Conservation (phyloP, 495 filamentous ascomycete genomes). For the Penicillium bialowiezense region DNA sequence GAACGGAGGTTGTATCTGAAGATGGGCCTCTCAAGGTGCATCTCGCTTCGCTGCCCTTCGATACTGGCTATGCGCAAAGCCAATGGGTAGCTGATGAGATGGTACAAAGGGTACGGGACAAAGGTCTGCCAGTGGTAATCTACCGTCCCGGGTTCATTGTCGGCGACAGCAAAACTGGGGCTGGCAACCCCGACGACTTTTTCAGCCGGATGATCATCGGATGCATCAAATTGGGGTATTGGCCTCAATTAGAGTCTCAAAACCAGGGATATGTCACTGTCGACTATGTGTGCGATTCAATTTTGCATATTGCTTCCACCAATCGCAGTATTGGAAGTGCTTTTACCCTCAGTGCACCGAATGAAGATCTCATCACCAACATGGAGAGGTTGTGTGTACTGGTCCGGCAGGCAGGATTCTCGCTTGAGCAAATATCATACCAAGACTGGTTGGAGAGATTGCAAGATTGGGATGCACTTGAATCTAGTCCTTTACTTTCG, state of each 20-base stretch:
- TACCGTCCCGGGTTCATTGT: slow-evolving; percentile 24
- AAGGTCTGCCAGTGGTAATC: slow-evolving; percentile 16
- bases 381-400: neutral
- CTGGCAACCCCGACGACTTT: slow-evolving; percentile 23
- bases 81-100: slow-evolving; percentile 22
- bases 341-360: slow-evolving; percentile 9
- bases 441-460: neutral
- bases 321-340: slow-evolving; percentile 11
- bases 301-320: slow-evolving; percentile 14
- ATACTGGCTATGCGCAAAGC: slow-evolving; percentile 22
- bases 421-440: neutral
- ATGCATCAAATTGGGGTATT: slow-evolving; percentile 16
- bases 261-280: slow-evolving; percentile 13
- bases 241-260: slow-evolving; percentile 9
- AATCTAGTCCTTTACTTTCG: neutral
- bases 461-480: neutral
- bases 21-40: slow-evolving; percentile 9
- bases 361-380: neutral
- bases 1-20: slow-evolving; percentile 8
- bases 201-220: slow-evolving; percentile 17
- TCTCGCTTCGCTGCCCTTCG: slow-evolving; percentile 9
- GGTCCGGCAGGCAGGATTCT: neutral
- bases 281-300: slow-evolving; percentile 16
- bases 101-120: slow-evolving; percentile 8
- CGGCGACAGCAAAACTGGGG: slow-evolving; percentile 17